Evolutionary conservation across 352 stramenopile species (phyloP).

Genomic region (Achlya hypogyna): DNA sequence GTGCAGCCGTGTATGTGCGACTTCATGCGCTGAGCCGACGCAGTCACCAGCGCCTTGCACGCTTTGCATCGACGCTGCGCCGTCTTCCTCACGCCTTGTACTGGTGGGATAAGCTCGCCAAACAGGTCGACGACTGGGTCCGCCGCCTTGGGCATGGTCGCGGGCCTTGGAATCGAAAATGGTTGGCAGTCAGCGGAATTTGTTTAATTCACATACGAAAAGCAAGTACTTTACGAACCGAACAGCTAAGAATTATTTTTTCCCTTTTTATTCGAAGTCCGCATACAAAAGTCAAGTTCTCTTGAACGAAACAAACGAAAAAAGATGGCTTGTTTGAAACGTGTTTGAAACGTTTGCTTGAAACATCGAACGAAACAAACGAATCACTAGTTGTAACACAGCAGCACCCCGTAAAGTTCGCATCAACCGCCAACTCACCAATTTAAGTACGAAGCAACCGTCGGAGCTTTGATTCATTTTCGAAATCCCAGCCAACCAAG

Average conservation of each 20-base stretch:
- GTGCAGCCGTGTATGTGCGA: background rate
- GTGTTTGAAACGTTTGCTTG: background rate
- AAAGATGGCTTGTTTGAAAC: background rate
- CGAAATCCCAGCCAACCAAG: too few species aligned
- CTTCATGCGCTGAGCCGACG: background rate
- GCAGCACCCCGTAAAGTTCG: too few species aligned
- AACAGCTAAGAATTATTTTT: background rate
- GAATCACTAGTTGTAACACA: background rate
- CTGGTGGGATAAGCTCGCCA: background rate
- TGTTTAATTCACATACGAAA: background rate
- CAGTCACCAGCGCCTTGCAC: background rate
- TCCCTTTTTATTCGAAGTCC: background rate
- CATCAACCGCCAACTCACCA: too few species aligned
- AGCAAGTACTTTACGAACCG: background rate
- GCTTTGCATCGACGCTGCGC: background rate
- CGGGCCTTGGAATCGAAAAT: background rate
- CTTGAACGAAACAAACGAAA: background rate
- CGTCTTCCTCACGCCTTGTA: background rate
- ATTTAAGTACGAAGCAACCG: too few species aligned
- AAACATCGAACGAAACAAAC: background rate
- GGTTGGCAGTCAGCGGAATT: background rate
- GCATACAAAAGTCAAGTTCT: background rate
- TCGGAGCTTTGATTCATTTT: too few species aligned
- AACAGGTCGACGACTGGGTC: background rate
- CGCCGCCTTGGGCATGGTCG: background rate